Base-by-base conservation (phyloP, 106 monocot species). In the Narthecium ossifragum region DNA sequence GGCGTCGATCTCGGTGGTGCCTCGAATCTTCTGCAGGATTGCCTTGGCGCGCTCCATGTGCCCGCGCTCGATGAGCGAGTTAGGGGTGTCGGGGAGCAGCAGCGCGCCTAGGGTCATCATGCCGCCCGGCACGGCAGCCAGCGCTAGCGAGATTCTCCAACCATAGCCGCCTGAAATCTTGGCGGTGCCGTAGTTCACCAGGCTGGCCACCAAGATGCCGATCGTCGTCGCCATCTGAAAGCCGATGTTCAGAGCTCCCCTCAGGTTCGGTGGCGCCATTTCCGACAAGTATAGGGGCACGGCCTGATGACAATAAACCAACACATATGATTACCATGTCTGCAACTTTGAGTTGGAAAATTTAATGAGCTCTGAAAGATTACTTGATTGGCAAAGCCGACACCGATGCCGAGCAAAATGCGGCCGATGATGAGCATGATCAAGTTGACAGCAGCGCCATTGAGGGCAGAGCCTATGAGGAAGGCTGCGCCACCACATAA, bases 61-160 rank as follows among this genome's bases (percentile, higher is more conserved):
- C 11, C 70, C 70, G 7, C 76, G 37, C 34, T 38, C 58, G 20
- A 77, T 52, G 18, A 77, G 76, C 34, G 64, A 65, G 59, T 58
- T 77, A 15, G 71, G 71, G 12, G 70, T 71, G 46, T 66, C 61
- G 21, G 66, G 53, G n/a, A 71, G 60, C 17, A 61, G 1, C 5
- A 77, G 13, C 4, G 77, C 64, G 14, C 71, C 71, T n/a, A 56
- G 11, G 39, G 53, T 60, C 31, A 77, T 53, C 21, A 77, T 71
- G 32, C 21, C 6, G 17, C 71, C 53, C 5, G 77, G 71, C 8
- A 71, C 66, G 0, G 34, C 66, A 1, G 71, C 77, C 12, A 77
- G 26, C 6, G 53, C 66, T 3, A 77, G 47, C 10, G 71, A 60
- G 6, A 70, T 38, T 10, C 67, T 18, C 67, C 74, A 67, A 0